Evolutionary conservation across 768 basidiomycete species (phyloP).

Genomic region (Mrakia gelida): DNA sequence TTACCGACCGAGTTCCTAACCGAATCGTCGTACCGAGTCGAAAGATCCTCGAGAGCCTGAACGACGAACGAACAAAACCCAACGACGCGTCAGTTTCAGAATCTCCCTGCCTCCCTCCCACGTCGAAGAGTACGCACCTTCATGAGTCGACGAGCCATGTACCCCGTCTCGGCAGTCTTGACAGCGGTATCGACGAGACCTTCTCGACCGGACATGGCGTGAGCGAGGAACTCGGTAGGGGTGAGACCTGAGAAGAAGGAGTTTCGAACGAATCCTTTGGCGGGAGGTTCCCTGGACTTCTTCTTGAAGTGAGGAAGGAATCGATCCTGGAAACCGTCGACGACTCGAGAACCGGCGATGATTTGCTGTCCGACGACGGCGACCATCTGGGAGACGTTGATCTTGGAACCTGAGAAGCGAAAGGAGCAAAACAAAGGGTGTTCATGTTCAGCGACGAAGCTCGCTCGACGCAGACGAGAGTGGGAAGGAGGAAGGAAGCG

Average conservation of each 20-base stretch:
- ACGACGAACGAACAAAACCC: not conserved
- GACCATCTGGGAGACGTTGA: constrained; percentile 99
- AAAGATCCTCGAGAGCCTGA: constrained; percentile 84
- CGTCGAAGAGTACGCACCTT: constrained; percentile 50
- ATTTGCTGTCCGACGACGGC: constrained; percentile 99
- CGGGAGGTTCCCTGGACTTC: constrained; percentile 90
- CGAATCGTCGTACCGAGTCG: constrained; percentile 90
- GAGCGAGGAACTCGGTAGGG: constrained; percentile 96
- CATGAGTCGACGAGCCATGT: constrained; percentile 99
- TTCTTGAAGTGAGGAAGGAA: constrained; percentile 98
- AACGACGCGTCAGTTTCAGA: not conserved
- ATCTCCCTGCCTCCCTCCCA: not conserved
- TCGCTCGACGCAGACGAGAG: too few relatives aligned
- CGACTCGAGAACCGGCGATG: constrained; percentile 95
- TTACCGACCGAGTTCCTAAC: constrained; percentile 92
- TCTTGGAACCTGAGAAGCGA: constrained; percentile 75
- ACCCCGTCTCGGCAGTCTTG: constrained; percentile 99
- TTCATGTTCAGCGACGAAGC: not conserved
- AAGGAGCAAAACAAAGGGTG: not conserved
- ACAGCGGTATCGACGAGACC: constrained; percentile 99
- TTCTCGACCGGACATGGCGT: constrained; percentile 97
- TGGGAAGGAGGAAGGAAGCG: not conserved
- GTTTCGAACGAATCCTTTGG: constrained; percentile 96
- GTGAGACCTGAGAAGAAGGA: constrained; percentile 89
- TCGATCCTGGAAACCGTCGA: constrained; percentile 97